Evolutionary conservation across 2,329 filamentous ascomycete species (phyloP), one percentile per base, ranked within the genome.

Genomic region (Pseudogymnoascus sp.): DNA sequence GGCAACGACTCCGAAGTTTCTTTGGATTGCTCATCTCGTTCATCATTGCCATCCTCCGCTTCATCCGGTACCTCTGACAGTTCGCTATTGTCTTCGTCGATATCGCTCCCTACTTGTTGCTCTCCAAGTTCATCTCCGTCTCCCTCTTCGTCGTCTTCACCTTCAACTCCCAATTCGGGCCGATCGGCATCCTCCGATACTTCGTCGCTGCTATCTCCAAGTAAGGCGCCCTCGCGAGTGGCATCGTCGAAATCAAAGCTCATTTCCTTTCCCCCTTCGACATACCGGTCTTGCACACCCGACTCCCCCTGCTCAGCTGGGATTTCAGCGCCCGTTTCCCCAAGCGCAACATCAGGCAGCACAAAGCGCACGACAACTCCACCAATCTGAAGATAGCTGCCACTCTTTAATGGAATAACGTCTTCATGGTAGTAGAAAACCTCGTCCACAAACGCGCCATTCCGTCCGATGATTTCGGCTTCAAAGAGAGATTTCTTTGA

Each of bases 181-280:
- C 37, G 35, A 23, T 64, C 62, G 21, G 61, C 64, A 38, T 62
- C 62, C 45, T 65, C 83, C 19, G 58, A 60, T 31, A 39, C 33
- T 39, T 60, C 58, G n/a, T 60, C 81, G 65, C 82, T 84, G 2
- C 81, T 84, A 64, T 84, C 82, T 49, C 78, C 78, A 43, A 81
- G 78, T 41, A 75, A 71, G 61, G 83, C 80, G 35, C 80, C 83
- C 63, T 81, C 78, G 41, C 83, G 82, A 64, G 83, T 79, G 0
- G 82, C 80, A 69, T 83, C 82, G 69, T 88, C 85, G 68, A 90
- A 90, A 62, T 87, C 85, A 65, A 90, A 87, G 72, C 86, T 90
- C 85, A 90, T 90, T 66, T 86, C 81, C 70, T 87, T 87, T 62
- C 83, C 83, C 35, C 82, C 82, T 61, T 83, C 78, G 7, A 80